phyloP scores from a whole-genome alignment of 495 filamentous ascomycete genomes.

The Glonium stellatum region DNA sequence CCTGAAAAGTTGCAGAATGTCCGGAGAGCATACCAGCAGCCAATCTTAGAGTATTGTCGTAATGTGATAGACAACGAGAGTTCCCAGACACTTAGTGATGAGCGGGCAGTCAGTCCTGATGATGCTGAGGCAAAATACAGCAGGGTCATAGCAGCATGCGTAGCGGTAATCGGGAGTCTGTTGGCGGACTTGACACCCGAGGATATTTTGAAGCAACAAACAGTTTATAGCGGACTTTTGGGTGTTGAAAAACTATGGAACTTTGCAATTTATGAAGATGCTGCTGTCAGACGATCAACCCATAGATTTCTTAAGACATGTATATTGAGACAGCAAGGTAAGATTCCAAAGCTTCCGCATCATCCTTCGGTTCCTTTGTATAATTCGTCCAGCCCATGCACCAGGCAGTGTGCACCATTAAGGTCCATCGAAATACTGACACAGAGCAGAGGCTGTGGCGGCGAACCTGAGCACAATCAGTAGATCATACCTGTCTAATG shows the following conservation, averaged over 20 bases:
- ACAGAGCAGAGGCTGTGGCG: constrained; percentile 35
- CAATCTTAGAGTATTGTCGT: constrained; percentile 72
- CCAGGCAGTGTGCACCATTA: not conserved
- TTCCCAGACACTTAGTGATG: constrained; percentile 74
- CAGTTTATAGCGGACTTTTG: constrained; percentile 51
- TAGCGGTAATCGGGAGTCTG: constrained; percentile 51
- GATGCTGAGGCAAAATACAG: constrained; percentile 79
- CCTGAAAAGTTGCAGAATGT: constrained; percentile 69
- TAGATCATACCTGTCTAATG: constrained; percentile 59
- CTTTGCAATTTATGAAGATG: constrained; percentile 59
- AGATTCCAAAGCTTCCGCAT: not conserved
- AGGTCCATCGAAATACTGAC: not conserved
- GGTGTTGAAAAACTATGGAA: constrained; percentile 65
- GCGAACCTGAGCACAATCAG: constrained; percentile 55
- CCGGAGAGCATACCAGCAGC: constrained; percentile 66
- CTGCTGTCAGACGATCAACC: constrained; percentile 61
- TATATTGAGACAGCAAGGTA: constrained; percentile 41
- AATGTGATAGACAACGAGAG: constrained; percentile 72
- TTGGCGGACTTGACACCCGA: constrained; percentile 34
- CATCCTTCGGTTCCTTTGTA: too few species aligned
- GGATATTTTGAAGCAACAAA: constrained; percentile 35
- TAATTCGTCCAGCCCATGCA: not conserved
- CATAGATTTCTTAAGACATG: constrained; percentile 55
- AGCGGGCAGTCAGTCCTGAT: constrained; percentile 72
- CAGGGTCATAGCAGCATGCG: constrained; percentile 63